These are phyloP conservation scores for Striga asiatica DNA, from an alignment of 257 asterid genomes.

Conservation along the genomic window DNA sequence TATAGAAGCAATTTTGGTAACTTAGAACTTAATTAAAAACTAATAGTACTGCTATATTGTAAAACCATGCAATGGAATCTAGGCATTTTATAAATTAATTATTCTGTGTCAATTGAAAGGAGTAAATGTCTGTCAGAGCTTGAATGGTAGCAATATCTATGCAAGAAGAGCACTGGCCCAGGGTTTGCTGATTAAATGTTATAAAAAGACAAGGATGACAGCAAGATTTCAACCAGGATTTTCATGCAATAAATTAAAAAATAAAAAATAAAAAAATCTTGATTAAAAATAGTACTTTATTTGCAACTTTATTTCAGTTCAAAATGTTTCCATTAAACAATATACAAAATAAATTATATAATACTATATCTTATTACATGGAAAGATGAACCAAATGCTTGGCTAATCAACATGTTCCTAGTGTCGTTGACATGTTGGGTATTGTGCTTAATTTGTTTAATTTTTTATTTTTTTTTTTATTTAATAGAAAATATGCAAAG, in stretches of 20 bases:
- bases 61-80: constrained; percentile 12
- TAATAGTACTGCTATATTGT: too few relatives aligned
- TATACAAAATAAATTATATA: too few relatives aligned
- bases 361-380: not conserved
- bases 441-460: too few relatives aligned
- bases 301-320: not conserved
- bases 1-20: too few relatives aligned
- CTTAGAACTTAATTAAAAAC: too few relatives aligned
- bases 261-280: too few relatives aligned
- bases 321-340: not conserved
- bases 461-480: too few relatives aligned
- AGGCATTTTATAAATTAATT: constrained; percentile 13
- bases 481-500: not conserved
- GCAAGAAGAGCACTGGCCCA: not conserved
- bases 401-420: not conserved
- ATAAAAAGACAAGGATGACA: constrained; percentile 14
- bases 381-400: not conserved
- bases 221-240: constrained; percentile 17
- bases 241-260: too few relatives aligned
- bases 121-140: constrained; percentile 20
- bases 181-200: not conserved
- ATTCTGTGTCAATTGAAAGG: constrained; percentile 9
- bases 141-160: constrained; percentile 9
- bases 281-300: too few relatives aligned
- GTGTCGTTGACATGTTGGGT: not conserved